phyloP scores from a whole-genome alignment of 2,329 filamentous ascomycete genomes.

The Talaromyces amestolkiae region DNA sequence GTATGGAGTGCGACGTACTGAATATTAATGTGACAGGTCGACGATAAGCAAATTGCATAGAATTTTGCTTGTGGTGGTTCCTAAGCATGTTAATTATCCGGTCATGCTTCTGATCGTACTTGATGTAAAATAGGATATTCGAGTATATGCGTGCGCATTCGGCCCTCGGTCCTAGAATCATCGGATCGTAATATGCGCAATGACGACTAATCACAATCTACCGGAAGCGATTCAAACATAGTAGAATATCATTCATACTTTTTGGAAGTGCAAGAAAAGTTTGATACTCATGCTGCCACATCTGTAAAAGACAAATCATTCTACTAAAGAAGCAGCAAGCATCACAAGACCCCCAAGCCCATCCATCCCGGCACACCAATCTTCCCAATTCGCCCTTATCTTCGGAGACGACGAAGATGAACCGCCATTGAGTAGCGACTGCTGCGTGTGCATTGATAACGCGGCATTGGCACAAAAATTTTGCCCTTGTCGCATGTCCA shows the following conservation, averaged over 20 bases:
- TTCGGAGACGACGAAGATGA: conserved; percentile 17
- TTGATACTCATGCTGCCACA: neutral
- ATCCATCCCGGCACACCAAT: conserved; percentile 50
- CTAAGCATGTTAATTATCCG: neutral
- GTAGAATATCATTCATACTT: too few relatives aligned
- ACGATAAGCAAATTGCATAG: neutral
- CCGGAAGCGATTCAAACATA: neutral
- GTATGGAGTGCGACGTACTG: neutral
- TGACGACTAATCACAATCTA: neutral
- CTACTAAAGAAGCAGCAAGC: conserved; percentile 43
- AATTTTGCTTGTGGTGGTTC: neutral
- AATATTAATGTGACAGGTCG: neutral
- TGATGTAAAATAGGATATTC: neutral
- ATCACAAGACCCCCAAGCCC: conserved; percentile 46
- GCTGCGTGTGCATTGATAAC: neutral
- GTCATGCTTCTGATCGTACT: neutral
- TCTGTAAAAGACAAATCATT: neutral
- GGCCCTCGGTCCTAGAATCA: neutral
- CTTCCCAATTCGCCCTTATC: conserved; percentile 38
- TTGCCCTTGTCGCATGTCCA: neutral
- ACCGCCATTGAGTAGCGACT: conserved; percentile 8
- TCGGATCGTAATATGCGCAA: neutral
- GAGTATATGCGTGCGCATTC: neutral
- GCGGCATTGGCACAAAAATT: neutral
- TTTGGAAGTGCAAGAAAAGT: too few relatives aligned